Conservation (phyloP, 2,329 filamentous ascomycete species). For the Aschersonia sp. region DNA sequence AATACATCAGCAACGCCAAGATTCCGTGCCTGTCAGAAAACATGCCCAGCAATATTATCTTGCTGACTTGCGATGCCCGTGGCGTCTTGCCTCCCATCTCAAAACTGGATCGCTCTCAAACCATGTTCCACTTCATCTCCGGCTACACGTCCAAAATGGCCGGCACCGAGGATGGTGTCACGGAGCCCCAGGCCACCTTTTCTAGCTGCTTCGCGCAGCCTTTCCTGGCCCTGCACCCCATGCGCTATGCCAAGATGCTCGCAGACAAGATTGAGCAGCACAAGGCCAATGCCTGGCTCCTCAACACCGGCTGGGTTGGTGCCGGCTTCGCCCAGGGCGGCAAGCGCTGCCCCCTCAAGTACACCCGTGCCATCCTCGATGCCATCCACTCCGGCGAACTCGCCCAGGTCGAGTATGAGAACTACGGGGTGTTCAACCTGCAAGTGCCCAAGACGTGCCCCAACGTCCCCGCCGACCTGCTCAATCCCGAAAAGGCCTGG, state of each 20-base stretch:
- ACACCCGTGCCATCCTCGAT: constrained; percentile 95
- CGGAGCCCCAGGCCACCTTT: constrained; percentile 96
- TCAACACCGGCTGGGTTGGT: constrained; percentile 97
- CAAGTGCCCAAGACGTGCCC: constrained; percentile 86
- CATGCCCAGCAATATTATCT: constrained; percentile 94
- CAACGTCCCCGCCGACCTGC: constrained; percentile 75
- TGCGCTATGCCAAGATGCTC: constrained; percentile 97
- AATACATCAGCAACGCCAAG: constrained; percentile 98
- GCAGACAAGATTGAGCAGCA: constrained; percentile 94
- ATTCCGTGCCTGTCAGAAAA: constrained; percentile 80
- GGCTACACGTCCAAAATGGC: constrained; percentile 99
- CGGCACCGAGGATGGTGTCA: constrained; percentile 92
- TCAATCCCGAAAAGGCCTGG: constrained; percentile 93
- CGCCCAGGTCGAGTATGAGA: constrained; percentile 84
- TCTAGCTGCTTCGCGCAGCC: constrained; percentile 98
- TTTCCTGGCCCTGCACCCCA: constrained; percentile 96
- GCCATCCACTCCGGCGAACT: constrained; percentile 96
- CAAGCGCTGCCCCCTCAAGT: constrained; percentile 96
- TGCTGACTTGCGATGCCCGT: constrained; percentile 93
- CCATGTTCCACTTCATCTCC: constrained; percentile 99
- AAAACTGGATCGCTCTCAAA: constrained; percentile 86
- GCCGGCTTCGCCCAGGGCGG: constrained; percentile 81
- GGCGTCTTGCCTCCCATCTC: constrained; percentile 96
- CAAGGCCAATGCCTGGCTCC: constrained; percentile 92
- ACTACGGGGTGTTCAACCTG: constrained; percentile 92